These are phyloP conservation scores for Phellinidium pouzarii DNA, from an alignment of 1,284 basidiomycete species.

Conservation along the genomic window DNA sequence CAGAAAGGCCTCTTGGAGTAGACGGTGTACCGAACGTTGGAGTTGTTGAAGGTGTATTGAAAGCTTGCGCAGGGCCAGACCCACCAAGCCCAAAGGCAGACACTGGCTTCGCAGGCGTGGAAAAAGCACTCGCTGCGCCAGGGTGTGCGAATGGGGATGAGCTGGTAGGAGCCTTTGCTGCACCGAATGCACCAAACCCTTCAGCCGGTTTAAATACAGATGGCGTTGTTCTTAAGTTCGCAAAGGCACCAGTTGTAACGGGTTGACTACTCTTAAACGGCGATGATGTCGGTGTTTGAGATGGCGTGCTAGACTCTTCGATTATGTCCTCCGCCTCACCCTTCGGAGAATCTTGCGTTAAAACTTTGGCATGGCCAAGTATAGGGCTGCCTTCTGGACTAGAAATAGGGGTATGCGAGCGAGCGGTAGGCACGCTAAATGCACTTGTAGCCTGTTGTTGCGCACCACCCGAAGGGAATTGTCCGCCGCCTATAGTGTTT, in stretches of 20 bases:
- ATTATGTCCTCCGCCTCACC: background rate
- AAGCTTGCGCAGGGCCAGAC: constrained; percentile 10
- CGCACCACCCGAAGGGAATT: background rate
- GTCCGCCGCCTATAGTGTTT: constrained; percentile 1
- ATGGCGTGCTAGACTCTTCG: constrained; percentile 7
- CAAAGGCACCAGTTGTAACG: constrained; percentile 30
- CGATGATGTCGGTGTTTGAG: constrained; percentile 8
- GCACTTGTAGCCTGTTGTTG: background rate
- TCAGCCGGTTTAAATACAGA: constrained; percentile 33
- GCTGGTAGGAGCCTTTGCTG: constrained; percentile 22
- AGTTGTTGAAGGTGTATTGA: constrained; percentile 20
- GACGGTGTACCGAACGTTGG: constrained; percentile 22
- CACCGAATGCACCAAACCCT: constrained; percentile 38
- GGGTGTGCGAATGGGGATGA: constrained; percentile 52
- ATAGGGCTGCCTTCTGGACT: constrained; percentile 17
- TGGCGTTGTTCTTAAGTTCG: constrained; percentile 30
- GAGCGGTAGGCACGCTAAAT: constrained; percentile 7
- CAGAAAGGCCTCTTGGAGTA: constrained; percentile 18
- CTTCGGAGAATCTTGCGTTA: constrained; percentile 7
- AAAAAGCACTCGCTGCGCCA: constrained; percentile 34
- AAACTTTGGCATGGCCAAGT: background rate
- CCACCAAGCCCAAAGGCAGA: constrained; percentile 20
- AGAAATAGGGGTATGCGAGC: constrained; percentile 10
- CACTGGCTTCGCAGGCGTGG: constrained; percentile 23
- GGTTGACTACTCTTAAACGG: constrained; percentile 5